Base-by-base conservation (phyloP, 805 yeast genomes). In the Metschnikowia hibisci region DNA sequence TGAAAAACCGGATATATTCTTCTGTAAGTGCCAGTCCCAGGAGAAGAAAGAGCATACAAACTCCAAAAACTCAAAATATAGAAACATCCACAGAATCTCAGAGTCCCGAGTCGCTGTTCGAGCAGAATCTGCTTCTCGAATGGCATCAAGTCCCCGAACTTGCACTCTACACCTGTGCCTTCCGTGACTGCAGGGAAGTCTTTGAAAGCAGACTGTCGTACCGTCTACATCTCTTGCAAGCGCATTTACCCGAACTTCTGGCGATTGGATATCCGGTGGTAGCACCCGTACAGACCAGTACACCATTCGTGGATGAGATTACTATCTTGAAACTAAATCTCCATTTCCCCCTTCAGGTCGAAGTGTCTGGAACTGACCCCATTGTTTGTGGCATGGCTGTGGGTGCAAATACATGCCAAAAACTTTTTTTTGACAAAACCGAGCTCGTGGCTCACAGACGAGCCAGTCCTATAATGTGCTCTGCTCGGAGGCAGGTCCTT, bases 401-500 rank as follows among this genome's bases (percentile, higher is more conserved):
- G 2, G 35, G 28, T 4, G 13, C 23, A 6, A 43, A 48, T 4
- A n/a, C 34, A 10, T 50, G 55, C 39, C 39, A 29, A 14, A 46
- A 32, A 45, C 32, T 40, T 30, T 49, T 44, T 32, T 33, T 57
- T 13, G 41, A 43, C 27, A 23, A 48, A 25, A 45, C 46, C 6
- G 58, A 58, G 40, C 69, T 69, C 4, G 44, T 53, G 27, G 44
- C 48, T 12, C 58, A 49, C 38, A 54, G 50, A 5, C 34, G 29
- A 14, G 36, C 39, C 14, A 25, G 26, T 10, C 47, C 50, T 11
- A 13, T n/a, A 39, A 54, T 11, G 6, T 68, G 73, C 43, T 62
- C 71, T 2, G 8, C 42, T 5, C 57, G 55, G 44, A 54, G 50
- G 20, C 72, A 66, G 44, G 67, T 65, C 2, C 54, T 63, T 35